phyloP scores from a whole-genome alignment of 1,284 basidiomycete species.

The Trichosporon inkin region DNA sequence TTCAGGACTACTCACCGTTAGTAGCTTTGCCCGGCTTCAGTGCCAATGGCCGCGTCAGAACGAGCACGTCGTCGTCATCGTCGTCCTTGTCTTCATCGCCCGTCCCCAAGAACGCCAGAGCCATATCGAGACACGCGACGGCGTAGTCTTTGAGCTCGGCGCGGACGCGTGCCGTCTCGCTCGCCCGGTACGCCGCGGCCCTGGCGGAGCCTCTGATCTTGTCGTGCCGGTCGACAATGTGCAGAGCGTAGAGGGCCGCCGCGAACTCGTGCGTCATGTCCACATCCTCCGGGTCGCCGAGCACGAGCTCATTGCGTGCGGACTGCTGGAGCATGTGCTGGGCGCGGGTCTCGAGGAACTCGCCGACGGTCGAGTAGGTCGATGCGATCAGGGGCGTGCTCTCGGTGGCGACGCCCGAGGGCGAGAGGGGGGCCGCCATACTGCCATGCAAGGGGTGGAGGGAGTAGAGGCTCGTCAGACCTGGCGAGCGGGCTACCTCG shows the following conservation, averaged over 20 bases:
- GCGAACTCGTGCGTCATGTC: constrained; percentile 25
- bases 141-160: constrained; percentile 19
- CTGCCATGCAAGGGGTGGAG: constrained; percentile 5
- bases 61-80: constrained; percentile 24
- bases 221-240: constrained; percentile 26
- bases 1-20: constrained; percentile 10
- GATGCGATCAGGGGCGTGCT: constrained; percentile 13
- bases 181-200: constrained; percentile 20
- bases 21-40: constrained; percentile 12
- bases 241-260: constrained; percentile 20
- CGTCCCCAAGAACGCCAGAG: constrained; percentile 15
- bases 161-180: constrained; percentile 16
- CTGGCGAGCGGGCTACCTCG: constrained; percentile 2
- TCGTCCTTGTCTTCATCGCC: constrained; percentile 17
- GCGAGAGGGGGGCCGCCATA: constrained; percentile 2
- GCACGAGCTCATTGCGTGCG: not conserved
- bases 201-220: constrained; percentile 18
- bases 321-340: constrained; percentile 3
- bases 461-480: constrained; percentile 6
- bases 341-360: constrained; percentile 11
- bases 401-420: constrained; percentile 2
- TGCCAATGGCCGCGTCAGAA: constrained; percentile 15
- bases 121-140: constrained; percentile 17
- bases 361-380: not conserved
- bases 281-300: not conserved